Conservation (phyloP, 2,329 filamentous ascomycete genomes). For the Zymoseptoria ardabiliae region DNA sequence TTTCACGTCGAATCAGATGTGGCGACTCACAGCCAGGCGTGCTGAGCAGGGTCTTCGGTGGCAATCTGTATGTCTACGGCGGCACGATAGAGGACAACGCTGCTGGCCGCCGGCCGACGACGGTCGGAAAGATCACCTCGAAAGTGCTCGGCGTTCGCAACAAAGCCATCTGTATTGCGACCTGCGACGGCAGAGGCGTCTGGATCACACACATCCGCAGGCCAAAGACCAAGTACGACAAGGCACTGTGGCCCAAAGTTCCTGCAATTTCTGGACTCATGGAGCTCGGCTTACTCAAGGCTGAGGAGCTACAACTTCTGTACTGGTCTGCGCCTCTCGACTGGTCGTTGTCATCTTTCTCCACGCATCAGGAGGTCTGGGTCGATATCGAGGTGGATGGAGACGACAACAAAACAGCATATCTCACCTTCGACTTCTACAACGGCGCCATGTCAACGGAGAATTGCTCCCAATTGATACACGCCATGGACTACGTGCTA, state of each 20-base stretch:
- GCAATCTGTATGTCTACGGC: conserved; percentile 33
- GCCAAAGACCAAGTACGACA: conserved; percentile 33
- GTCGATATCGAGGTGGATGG: conserved; percentile 31
- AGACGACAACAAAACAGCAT: conserved; percentile 28
- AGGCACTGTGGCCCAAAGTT: conserved; percentile 37
- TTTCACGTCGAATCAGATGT: conserved; percentile 38
- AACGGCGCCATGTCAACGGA: conserved; percentile 39
- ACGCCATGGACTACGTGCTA: conserved; percentile 33
- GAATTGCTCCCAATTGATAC: conserved; percentile 33
- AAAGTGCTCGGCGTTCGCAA: conserved; percentile 32
- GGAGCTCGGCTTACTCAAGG: conserved; percentile 29
- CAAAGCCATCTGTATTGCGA: conserved; percentile 31
- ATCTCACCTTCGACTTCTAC: conserved; percentile 39
- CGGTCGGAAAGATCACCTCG: conserved; percentile 17
- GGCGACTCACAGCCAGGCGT: conserved; percentile 39
- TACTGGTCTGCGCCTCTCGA: conserved; percentile 17
- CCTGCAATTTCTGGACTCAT: conserved; percentile 32
- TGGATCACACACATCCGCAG: conserved; percentile 39
- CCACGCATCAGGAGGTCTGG: conserved; percentile 37
- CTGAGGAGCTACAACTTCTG: conserved; percentile 11
- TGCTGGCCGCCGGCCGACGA: conserved; percentile 6
- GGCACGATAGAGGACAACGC: conserved; percentile 33
- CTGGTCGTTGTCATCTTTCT: conserved; percentile 25
- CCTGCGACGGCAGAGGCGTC: conserved; percentile 34
- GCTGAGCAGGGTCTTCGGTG: conserved; percentile 33